Conservation (phyloP, 192 early-diverging fungal species). For the Coemansia sp. region DNA sequence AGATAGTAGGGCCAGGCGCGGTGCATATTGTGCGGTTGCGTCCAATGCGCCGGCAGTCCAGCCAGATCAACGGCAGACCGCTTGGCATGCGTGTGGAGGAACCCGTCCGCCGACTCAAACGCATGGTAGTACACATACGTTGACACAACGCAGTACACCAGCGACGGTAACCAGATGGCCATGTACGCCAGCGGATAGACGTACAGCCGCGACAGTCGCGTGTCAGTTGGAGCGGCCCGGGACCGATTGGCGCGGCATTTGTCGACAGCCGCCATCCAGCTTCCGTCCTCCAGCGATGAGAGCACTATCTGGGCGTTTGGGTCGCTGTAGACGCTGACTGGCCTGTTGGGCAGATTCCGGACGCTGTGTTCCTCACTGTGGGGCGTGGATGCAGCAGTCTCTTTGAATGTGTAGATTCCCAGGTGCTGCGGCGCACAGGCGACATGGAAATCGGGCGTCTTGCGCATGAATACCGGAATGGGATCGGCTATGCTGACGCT, state of each 20-base stretch:
- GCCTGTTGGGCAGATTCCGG: background rate
- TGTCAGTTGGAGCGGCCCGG: background rate
- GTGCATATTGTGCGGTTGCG: slow-evolving; percentile 27
- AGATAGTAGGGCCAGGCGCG: slow-evolving; percentile 38
- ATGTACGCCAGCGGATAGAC: slow-evolving; percentile 47
- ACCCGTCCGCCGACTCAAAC: slow-evolving; percentile 14
- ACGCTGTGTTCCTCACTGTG: no score
- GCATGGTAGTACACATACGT: slow-evolving; percentile 35
- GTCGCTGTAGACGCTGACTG: slow-evolving; percentile 10
- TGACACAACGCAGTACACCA: slow-evolving; percentile 31
- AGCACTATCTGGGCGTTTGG: slow-evolving; percentile 7
- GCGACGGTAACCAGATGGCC: slow-evolving; percentile 32
- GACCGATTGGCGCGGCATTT: slow-evolving; percentile 13
- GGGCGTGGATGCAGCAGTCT: background rate
- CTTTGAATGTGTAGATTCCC: slow-evolving; percentile 20
- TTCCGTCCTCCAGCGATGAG: slow-evolving; percentile 21
- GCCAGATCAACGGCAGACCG: slow-evolving; percentile 12
- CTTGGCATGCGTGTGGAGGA: background rate
- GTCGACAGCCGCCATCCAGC: slow-evolving; percentile 23
- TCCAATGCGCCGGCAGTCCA: slow-evolving; percentile 38
- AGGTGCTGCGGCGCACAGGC: slow-evolving; percentile 8
- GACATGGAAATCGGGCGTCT: background rate
- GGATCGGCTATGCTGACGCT: background rate
- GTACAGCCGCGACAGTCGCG: slow-evolving; percentile 32
- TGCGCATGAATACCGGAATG: background rate